Conservation (phyloP, 2,329 filamentous ascomycete species). For the Beauveria brongniartii region DNA sequence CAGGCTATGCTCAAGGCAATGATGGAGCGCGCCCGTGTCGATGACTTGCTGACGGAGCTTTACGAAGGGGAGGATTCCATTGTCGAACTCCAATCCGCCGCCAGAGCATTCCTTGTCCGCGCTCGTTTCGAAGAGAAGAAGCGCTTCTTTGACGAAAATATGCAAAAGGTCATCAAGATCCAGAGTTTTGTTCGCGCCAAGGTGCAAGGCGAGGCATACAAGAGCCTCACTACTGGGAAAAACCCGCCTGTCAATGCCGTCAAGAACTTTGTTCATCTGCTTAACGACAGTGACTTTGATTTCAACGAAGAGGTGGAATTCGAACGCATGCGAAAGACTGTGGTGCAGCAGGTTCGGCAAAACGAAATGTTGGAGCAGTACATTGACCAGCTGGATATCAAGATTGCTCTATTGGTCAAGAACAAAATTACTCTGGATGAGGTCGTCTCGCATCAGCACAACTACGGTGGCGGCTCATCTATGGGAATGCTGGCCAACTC, state of each 20-base stretch:
- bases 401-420: conserved; percentile 95
- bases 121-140: conserved; percentile 74
- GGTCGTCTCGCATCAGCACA: conserved; percentile 92
- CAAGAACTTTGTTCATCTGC: conserved; percentile 94
- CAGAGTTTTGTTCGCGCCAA: conserved; percentile 94
- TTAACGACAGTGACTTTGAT: conserved; percentile 97
- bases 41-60: conserved; percentile 64
- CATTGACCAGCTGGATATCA: conserved; percentile 96
- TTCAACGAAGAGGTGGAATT: conserved; percentile 99
- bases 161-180: conserved; percentile 98
- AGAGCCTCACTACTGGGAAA: conserved; percentile 90
- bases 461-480: conserved; percentile 76
- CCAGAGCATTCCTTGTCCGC: conserved; percentile 67
- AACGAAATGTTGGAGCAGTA: conserved; percentile 98
- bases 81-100: conserved; percentile 64
- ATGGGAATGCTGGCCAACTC: conserved; percentile 78
- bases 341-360: conserved; percentile 93
- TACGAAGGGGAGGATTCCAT: conserved; percentile 77
- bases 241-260: conserved; percentile 95
- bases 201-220: conserved; percentile 95
- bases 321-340: conserved; percentile 86
- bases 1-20: conserved; percentile 75
- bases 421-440: conserved; percentile 99
- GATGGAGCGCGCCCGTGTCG: conserved; percentile 66
- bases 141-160: conserved; percentile 86